Evolutionary conservation across 495 filamentous ascomycete species (phyloP), one percentile per base, ranked within the genome.

Genomic region (Cercophora samala): DNA sequence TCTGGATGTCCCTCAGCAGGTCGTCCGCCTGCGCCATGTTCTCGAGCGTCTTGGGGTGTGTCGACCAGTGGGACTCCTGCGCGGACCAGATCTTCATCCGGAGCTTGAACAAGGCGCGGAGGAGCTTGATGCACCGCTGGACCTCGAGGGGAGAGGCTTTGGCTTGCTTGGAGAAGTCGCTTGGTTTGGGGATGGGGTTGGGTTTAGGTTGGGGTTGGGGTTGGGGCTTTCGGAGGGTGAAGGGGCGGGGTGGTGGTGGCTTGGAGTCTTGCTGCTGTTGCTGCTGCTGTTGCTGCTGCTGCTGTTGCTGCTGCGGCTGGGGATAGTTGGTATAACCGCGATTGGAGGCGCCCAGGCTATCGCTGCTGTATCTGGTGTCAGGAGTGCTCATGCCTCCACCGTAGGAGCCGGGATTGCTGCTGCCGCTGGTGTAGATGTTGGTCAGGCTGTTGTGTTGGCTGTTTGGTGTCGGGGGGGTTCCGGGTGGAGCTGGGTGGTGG

Each of bases 101-200:
- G 9, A 69, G 59, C 42, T 68, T 63, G 58, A 70, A 72, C n/a
- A 72, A 64, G 0, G 53, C 8, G 0, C 70, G 63, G 0, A 72
- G 22, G 15, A 72, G 70, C 58, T 62, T 64, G 32, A 66, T 70
- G 58, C 60, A 66, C 42, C 66, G 65, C 54, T 64, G 69, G 5
- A 72, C 65, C 21, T 72, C 70, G 61, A 64, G 23, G 1, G 66
- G 59, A 32, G 66, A 52, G 23, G 67, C 54, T 51, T 61, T 58
- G 37, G 60, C 37, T 9, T 46, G 68, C 4, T 63, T 53, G 19
- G 42, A 29, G 55, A 53, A 42, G 53, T 64, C 58, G 32, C n/a
- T 24, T 6, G 60, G 53, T 2, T 25, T 62, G 32, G 26, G 24
- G 58, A 26, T 3, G 6, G 58, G 19, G 19, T 58, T 58, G n/a